Base-by-base conservation (phyloP, 2,329 filamentous ascomycete genomes). In the Delphinella strobiligena region DNA sequence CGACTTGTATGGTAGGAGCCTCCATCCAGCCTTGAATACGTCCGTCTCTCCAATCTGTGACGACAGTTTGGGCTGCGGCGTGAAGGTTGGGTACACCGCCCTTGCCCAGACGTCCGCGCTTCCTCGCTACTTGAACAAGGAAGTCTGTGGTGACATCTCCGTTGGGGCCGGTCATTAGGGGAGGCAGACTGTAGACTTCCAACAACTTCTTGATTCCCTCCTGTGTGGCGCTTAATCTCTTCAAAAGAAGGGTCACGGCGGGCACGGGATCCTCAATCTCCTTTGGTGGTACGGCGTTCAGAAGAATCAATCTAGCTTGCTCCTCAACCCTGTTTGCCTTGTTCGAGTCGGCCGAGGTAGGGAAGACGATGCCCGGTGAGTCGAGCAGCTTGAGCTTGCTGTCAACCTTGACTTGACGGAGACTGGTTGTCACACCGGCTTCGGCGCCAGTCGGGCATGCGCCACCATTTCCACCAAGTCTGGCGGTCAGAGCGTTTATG, bases 281-380 rank as follows among this genome's bases (percentile, higher is more conserved):
- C 68, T 89, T 93, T 19, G 88, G 88, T 0, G 91, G 89, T 3
- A 98, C 74, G 22, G 87, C 87, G 60, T 94, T 95, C 39, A 95
- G 74, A 31, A 95, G 79, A 40, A 93, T 76, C 16, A 94, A 74
- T 52, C 87, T 78, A 19, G 88, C 87, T 59, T 75, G 67, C 45
- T 91, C 82, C 30, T 85, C 81, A 5, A 58, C 60, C 40, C 63
- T 62, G 37, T 34, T 39, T 4, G 60, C 61, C 42, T 64, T 63
- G 40, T 36, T 39, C 27, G 60, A 60, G 31, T 77, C 68, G 5
- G 53, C 42, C 5, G 64, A 55, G 18, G 79, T 83, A 7, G 88
- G 87, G 70, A 95, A 95, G 44, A 95, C 85, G 50, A 95, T 93
- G 54, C 88, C 88, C 29, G 88, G 88, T 0, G 88, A 94, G 65